Percentiles rank a stretch among this genome's conserved stretches.
These are phyloP conservation scores for Melampsora abietis-canadensis DNA, from an alignment of 1,284 basidiomycete species.

Conservation along the genomic window DNA sequence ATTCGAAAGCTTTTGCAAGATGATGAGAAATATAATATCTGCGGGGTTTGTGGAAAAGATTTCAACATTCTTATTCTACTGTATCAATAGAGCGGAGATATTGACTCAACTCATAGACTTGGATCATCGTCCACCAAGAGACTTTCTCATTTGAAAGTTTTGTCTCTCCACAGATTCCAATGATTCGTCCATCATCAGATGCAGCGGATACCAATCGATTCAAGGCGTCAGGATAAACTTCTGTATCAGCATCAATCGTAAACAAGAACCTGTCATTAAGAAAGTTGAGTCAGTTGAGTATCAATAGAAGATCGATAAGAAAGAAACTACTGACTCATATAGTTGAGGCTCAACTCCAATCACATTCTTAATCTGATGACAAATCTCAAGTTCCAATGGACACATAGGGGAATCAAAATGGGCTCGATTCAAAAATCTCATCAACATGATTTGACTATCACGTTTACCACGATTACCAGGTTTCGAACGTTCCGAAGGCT, in stretches of 20 bases:
- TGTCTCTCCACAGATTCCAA: constrained; percentile 95
- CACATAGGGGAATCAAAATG: constrained; percentile 95
- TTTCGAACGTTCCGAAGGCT: constrained; percentile 86
- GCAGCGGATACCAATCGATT: constrained; percentile 83
- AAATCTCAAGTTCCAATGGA: constrained; percentile 92
- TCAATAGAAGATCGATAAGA: neutral
- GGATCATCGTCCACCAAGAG: constrained; percentile 97
- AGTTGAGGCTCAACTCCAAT: constrained; percentile 96
- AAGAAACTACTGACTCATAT: constrained; percentile 63
- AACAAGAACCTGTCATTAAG: constrained; percentile 67
- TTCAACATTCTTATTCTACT: neutral
- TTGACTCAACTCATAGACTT: constrained; percentile 57
- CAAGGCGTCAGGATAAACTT: constrained; percentile 80
- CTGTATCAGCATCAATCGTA: constrained; percentile 94
- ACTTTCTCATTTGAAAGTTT: constrained; percentile 85
- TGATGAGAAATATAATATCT: constrained; percentile 95
- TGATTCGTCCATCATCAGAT: constrained; percentile 86
- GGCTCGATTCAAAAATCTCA: constrained; percentile 93
- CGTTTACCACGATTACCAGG: constrained; percentile 97
- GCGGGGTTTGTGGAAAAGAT: neutral
- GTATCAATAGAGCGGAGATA: neutral
- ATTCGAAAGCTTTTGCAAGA: constrained; percentile 92
- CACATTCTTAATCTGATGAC: constrained; percentile 98
- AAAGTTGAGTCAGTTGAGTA: no score
- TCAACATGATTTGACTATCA: constrained; percentile 89